Evolutionary conservation across 805 yeast genomes (phyloP).

Genomic region (Phaffomyces thermotolerans): DNA sequence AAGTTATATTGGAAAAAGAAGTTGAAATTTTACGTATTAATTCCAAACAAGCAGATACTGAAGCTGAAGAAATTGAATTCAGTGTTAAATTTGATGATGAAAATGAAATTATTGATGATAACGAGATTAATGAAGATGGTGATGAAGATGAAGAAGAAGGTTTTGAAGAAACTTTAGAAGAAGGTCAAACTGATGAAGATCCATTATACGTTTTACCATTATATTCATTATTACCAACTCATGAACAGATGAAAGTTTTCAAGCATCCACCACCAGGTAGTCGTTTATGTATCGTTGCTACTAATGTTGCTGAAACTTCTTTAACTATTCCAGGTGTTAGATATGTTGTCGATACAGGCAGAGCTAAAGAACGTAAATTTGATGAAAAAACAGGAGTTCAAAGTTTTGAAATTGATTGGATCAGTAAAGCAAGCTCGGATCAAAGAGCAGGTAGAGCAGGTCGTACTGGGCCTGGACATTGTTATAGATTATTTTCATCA

Average conservation of each 20-base stretch:
- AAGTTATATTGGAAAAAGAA: conserved; percentile 21
- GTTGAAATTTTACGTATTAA: conserved; percentile 41
- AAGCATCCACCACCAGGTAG: conserved; percentile 78
- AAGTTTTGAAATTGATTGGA: conserved; percentile 85
- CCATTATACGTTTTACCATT: conserved; percentile 89
- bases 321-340: conserved; percentile 92
- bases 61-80: conserved; percentile 84
- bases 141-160: conserved; percentile 49
- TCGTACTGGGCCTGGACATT: conserved; percentile 98
- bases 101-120: conserved; percentile 29
- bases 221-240: conserved; percentile 88
- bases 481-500: conserved; percentile 86
- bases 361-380: conserved; percentile 81
- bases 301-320: conserved; percentile 97
- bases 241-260: conserved; percentile 90
- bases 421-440: conserved; percentile 90
- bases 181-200: conserved; percentile 61
- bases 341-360: conserved; percentile 92
- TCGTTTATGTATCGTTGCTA: conserved; percentile 87
- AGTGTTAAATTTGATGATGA: conserved; percentile 38
- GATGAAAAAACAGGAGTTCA: conserved; percentile 86
- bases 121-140: conserved; percentile 29
- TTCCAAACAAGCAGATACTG: conserved; percentile 60
- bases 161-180: conserved; percentile 62
- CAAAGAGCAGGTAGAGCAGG: conserved; percentile 98